Evolutionary conservation across 2,329 filamentous ascomycete genomes (phyloP).

Genomic region (Calonectria henricotiae): DNA sequence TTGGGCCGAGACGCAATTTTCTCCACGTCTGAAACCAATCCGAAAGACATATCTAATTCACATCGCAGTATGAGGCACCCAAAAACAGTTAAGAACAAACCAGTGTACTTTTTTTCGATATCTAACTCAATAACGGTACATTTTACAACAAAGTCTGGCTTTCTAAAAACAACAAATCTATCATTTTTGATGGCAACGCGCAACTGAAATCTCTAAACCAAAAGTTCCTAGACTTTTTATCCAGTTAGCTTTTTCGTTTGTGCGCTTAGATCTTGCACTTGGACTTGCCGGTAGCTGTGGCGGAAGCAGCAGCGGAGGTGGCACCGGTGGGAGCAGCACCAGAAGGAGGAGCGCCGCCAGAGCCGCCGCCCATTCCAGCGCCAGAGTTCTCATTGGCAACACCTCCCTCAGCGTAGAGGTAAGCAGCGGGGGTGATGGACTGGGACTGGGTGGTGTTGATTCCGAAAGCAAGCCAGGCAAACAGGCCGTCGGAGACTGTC

Average conservation of each 20-base stretch:
- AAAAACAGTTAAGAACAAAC: not conserved
- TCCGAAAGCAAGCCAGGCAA: slow-evolving; percentile 71
- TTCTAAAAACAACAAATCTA: slow-evolving; percentile 7
- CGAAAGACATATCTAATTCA: not conserved
- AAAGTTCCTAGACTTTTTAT: slow-evolving; percentile 13
- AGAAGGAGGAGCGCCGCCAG: slow-evolving; percentile 29
- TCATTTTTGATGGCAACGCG: not conserved
- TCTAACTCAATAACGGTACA: slow-evolving; percentile 11
- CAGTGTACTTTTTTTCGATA: not conserved
- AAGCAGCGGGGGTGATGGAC: slow-evolving; percentile 43
- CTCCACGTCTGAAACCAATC: no score
- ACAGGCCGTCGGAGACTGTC: slow-evolving; percentile 66
- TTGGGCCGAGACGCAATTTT: no score
- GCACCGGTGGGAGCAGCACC: slow-evolving; percentile 5
- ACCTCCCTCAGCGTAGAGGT: slow-evolving; percentile 46
- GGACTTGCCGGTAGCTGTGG: slow-evolving; percentile 16
- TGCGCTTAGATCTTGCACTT: slow-evolving; percentile 32
- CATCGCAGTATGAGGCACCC: not conserved
- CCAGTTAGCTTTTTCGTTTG: slow-evolving; percentile 11
- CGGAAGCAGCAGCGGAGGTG: slow-evolving; percentile 3
- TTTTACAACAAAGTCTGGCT: slow-evolving; percentile 18
- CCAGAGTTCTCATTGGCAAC: slow-evolving; percentile 47
- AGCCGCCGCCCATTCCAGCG: slow-evolving; percentile 8
- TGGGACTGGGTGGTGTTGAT: slow-evolving; percentile 59
- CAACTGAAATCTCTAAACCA: slow-evolving; percentile 1